Evolutionary conservation across 2,329 filamentous ascomycete species (phyloP).

Genomic region (Alternaria metachromatica): DNA sequence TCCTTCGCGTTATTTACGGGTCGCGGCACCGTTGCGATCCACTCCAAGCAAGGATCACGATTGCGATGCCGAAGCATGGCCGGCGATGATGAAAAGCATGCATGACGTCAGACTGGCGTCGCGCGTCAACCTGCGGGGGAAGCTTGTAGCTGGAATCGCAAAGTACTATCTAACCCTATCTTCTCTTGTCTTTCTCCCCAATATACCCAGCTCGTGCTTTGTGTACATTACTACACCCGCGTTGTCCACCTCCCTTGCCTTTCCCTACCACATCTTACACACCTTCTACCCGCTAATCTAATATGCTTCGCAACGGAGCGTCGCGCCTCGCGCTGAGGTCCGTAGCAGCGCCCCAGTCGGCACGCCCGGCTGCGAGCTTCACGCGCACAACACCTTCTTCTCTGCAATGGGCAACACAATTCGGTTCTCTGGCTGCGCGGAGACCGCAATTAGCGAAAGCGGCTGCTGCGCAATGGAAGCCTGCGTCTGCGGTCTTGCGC

Average conservation of each 20-base stretch:
- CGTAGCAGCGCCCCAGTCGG: conserved; percentile 35
- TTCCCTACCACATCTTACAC: neutral
- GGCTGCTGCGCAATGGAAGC: conserved; percentile 29
- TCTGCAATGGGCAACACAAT: conserved; percentile 51
- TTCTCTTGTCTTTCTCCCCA: conserved; percentile 9
- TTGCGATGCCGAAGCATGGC: conserved; percentile 12
- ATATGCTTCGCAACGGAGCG: conserved; percentile 55
- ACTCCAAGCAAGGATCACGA: conserved; percentile 1
- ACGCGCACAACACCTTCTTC: conserved; percentile 24
- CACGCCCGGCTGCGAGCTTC: conserved; percentile 38
- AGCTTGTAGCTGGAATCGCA: conserved; percentile 5
- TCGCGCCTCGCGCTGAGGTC: conserved; percentile 51
- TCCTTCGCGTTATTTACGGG: neutral
- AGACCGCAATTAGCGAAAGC: conserved; percentile 35
- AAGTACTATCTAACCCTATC: neutral
- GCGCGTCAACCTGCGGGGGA: conserved; percentile 14
- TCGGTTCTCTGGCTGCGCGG: conserved; percentile 49
- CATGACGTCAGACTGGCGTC: conserved; percentile 14
- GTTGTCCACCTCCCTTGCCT: neutral
- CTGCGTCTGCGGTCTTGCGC: conserved; percentile 49
- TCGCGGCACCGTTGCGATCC: conserved; percentile 9
- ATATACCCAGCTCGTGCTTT: conserved; percentile 3
- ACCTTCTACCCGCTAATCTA: neutral
- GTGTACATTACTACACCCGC: neutral
- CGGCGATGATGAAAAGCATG: conserved; percentile 9